Evolutionary conservation across 1,284 basidiomycete genomes (phyloP), one percentile per base, ranked within the genome.

Genomic region (Spongispora temasekensis): DNA sequence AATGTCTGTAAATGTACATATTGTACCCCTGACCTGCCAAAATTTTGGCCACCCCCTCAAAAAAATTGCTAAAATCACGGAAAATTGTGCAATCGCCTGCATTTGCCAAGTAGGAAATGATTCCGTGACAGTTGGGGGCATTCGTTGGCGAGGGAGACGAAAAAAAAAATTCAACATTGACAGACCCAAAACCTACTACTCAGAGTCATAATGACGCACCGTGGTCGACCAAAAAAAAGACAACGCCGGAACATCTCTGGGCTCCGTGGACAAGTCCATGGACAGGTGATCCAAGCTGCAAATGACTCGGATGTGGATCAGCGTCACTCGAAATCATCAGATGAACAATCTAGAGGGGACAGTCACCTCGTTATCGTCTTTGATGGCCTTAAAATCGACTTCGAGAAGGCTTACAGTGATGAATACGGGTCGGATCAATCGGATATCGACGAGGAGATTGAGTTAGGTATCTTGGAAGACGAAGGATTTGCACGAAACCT

Each of bases 11-110:
- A 42, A 42, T 42, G 40, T 42, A n/a, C 10, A n/a, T 42, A 19
- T 13, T n/a, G 19, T 9, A 9, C 40, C 7, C 8, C 19, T 21
- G 40, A 34, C 19, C n/a, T 23, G 30, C 42, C 12, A 59, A 59
- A 55, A 37, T n/a, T 51, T 59, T 55, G 58, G 42, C 42, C 31
- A n/a, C 10, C 44, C 25, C 53, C 58, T 21, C 21, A 23, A 51
- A 55, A 51, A 50, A 59, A 50, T 59, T 7, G 44, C 23, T 50
- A 59, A 59, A 59, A 59, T 35, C 27, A 15, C 27, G 21, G 27
- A 59, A 59, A 59, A 59, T 50, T 59, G 58, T 34, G 44, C 31
- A 59, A 55, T 46, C 30, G 35, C 21, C 56, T 40, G 48, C 56
- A 40, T 57, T 57, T 31, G 27, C 35, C n/a, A 44, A 42, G 50